Evolutionary conservation across 2,329 filamentous ascomycete genomes (phyloP), one percentile per base, ranked within the genome.

Genomic region (Hymenoscyphus occultus): DNA sequence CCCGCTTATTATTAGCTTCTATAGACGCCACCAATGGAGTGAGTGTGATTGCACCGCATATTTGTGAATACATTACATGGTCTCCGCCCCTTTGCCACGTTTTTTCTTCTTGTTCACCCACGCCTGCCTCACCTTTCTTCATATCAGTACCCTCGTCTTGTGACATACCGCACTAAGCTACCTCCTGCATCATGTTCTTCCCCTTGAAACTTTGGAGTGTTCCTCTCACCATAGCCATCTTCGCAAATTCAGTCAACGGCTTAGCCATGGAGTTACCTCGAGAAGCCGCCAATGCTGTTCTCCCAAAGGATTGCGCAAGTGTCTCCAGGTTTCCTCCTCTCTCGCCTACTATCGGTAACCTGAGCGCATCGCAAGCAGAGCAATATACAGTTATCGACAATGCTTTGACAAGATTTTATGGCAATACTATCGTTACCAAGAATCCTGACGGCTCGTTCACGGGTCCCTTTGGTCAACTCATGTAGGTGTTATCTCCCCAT

Each of bases 401-500:
- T 5, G 42, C 51, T 7, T 10, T 61, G n/a, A 61, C 48, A 12
- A 61, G 13, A 10, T 54, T 45, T 13, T 39, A 56, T 40, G 42
- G 32, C n/a, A 32, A 45, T 13, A 31, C 48, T 12, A 51, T 51
- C 31, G 28, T 61, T 32, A 39, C 42, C 13, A 40, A 61, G 39
- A 45, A 56, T 54, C 7, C 60, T 22, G 60, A 61, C 39, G 60
- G 60, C 10, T 56, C 60, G 14, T 45, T 61, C 9, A 19, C 28
- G 12, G 60, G 60, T 1, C 60, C 60, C 22, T 61, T 61, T 13
- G 39, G 39, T 45, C 42, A 56, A 32, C 39, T 61, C 13, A n/a
- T 61, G 60, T 61, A 56, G 28, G 60, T 61, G 56, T 56, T 56
- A 28, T 28, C 2, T 56, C 60, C 19, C 45, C 39, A 39, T n/a